Percentiles rank a stretch among this genome's conserved stretches.
phyloP scores from a whole-genome alignment of 371 early-diverging fungal species.

The Paraphysoderma sedebokerense region DNA sequence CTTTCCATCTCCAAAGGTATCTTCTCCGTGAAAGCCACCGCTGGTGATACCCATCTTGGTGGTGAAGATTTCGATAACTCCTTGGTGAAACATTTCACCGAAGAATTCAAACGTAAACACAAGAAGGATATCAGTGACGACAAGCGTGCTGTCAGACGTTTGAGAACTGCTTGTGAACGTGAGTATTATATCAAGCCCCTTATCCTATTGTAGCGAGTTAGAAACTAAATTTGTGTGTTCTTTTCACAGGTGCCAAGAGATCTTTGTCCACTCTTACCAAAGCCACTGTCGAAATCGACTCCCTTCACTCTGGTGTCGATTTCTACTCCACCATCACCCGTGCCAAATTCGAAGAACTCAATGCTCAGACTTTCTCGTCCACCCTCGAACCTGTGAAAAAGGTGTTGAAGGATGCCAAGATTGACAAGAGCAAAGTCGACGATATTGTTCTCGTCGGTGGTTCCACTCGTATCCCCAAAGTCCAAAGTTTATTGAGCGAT shows the following conservation, averaged over 20 bases:
- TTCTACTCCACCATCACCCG: constrained; percentile 58
- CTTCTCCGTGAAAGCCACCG: constrained; percentile 12
- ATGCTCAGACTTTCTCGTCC: constrained; percentile 48
- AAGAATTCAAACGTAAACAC: constrained; percentile 8
- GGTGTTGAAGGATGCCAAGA: constrained; percentile 45
- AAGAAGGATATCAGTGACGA: constrained; percentile 3
- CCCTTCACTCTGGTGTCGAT: constrained; percentile 38
- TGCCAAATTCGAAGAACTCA: constrained; percentile 66
- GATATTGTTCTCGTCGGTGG: constrained; percentile 96
- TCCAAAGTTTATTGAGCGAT: constrained; percentile 61
- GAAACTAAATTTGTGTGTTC: constrained; percentile 60
- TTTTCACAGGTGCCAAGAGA: constrained; percentile 64
- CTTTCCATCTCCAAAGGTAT: constrained; percentile 14
- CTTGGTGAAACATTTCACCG: constrained; percentile 23
- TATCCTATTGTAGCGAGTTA: constrained; percentile 71
- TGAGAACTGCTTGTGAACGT: constrained; percentile 16
- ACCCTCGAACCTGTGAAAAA: constrained; percentile 57
- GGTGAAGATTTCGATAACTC: constrained; percentile 55
- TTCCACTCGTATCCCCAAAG: constrained; percentile 93
- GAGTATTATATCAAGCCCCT: constrained; percentile 72
- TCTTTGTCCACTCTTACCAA: constrained; percentile 33
- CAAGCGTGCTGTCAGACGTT: constrained; percentile 8
- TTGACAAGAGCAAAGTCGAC: constrained; percentile 51
- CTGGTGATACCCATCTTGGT: constrained; percentile 51
- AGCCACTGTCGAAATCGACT: constrained; percentile 38